Conservation (phyloP, 2,329 filamentous ascomycete genomes). For the Grosmannia huntii region DNA sequence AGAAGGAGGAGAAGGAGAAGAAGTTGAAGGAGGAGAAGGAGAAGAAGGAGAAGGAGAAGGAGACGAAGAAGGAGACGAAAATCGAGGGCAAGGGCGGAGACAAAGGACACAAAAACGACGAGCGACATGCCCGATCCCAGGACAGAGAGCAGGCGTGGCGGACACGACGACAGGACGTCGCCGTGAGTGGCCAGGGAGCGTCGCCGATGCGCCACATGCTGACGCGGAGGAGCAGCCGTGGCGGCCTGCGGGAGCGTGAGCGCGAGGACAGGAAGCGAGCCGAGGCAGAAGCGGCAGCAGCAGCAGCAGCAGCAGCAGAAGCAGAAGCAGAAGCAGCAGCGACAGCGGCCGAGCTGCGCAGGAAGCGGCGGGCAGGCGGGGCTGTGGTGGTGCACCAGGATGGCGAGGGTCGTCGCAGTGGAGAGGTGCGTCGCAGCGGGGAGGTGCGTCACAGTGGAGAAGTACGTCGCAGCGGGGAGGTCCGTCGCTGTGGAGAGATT, state of each 20-base stretch:
- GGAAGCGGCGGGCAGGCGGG: not conserved
- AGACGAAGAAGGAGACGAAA: not conserved
- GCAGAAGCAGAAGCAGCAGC: not conserved
- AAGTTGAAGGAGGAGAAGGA: not conserved
- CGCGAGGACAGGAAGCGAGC: not conserved
- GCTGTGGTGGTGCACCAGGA: constrained; percentile 6
- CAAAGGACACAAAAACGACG: too few species aligned
- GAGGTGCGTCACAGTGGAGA: not conserved
- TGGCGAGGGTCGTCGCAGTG: not conserved
- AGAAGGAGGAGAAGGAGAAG: not conserved
- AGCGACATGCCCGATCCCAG: not conserved
- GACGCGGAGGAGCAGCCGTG: not conserved
- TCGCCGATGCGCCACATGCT: not conserved
- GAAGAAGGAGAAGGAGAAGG: not conserved
- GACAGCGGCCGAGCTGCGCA: not conserved
- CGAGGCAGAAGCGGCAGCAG: not conserved
- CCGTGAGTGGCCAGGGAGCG: not conserved
- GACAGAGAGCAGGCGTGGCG: not conserved
- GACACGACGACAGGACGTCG: not conserved
- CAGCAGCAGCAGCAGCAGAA: too few species aligned
- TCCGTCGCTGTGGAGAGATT: too few species aligned
- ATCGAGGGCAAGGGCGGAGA: not conserved
- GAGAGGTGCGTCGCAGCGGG: not conserved
- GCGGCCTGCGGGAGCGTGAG: not conserved
- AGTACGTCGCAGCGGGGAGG: too few species aligned